Base-by-base conservation (phyloP, 441 rosid species). In the Manihot esculenta region DNA sequence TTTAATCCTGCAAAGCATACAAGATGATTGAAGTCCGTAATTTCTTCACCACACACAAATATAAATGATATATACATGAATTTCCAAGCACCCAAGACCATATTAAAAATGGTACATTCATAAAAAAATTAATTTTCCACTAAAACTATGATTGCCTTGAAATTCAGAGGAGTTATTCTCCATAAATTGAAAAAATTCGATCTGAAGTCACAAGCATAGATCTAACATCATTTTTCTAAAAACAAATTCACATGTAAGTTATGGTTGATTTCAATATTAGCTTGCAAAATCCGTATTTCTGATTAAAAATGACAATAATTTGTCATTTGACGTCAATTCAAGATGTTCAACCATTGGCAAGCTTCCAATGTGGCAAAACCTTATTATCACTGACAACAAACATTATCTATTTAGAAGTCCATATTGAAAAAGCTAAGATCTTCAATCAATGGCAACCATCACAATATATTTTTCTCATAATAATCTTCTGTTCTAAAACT, bases 1-100 rank as follows among this genome's bases (percentile, higher is more conserved):
- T 74, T 86, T 78, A 96, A 81, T 79, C 99, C 99, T 96, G 88
- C 79, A 81, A 78, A 56, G 7, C 18, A 30, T 35, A 69, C 17
- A 59, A 1, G 4, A 72, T 18, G 3, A n/a, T 8, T 12, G 24
- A 56, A 48, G 20, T 56, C 12, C 60, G 20, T 33, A 70, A 21
- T 20, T 35, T 62, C 60, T n/a, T 5, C 44, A 24, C 24, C 5
- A 71, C 41, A 26, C 4, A 70, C 10, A 1, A 13, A 45, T 42
- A 61, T 7, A 64, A 42, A 64, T 45, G n/a, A n/a, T n/a, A n/a
- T n/a, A n/a, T n/a, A n/a, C 68, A 62, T 18, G 33, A 63, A 45
- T 26, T 51, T 20, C 23, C 47, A 70, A 56, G 14, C 11, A 3
- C 50, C 54, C 17, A 18, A 14, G 24, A 26, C 3, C 27, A n/a